Percentiles rank a stretch among this genome's conserved stretches.
phyloP scores from a whole-genome alignment of 2,329 filamentous ascomycete species.

The Beauveria caledonica region DNA sequence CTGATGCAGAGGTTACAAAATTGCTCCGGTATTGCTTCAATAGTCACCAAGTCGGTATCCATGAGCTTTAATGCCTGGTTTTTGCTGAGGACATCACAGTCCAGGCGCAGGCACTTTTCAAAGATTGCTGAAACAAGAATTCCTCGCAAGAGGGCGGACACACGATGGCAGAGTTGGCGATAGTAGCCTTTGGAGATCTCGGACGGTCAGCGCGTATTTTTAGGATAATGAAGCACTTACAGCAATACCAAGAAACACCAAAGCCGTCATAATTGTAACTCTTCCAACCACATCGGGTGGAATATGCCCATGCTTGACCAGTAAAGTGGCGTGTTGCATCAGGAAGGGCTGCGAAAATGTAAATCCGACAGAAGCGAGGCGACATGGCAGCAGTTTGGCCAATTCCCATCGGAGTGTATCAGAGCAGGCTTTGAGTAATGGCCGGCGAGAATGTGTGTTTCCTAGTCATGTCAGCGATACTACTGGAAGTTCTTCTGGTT shows the following conservation, averaged over 20 bases:
- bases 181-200: slow-evolving; percentile 3
- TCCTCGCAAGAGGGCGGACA: not conserved
- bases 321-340: not conserved
- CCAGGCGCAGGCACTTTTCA: not conserved
- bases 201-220: not conserved
- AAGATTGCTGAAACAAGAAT: not conserved
- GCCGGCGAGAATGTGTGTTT: not conserved
- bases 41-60: not conserved
- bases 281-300: not conserved
- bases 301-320: not conserved
- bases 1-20: not conserved
- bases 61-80: not conserved
- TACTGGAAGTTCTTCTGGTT: not conserved
- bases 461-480: not conserved
- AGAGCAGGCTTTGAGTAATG: not conserved
- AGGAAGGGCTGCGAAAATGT: not conserved
- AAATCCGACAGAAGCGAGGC: not conserved
- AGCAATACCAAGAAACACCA: not conserved
- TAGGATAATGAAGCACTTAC: not conserved
- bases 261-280: not conserved
- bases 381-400: not conserved
- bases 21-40: not conserved
- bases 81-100: not conserved
- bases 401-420: not conserved
- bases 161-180: not conserved